Evolutionary conservation across 257 asterid genomes (phyloP).

Genomic region (Primulina huaijiensis): DNA sequence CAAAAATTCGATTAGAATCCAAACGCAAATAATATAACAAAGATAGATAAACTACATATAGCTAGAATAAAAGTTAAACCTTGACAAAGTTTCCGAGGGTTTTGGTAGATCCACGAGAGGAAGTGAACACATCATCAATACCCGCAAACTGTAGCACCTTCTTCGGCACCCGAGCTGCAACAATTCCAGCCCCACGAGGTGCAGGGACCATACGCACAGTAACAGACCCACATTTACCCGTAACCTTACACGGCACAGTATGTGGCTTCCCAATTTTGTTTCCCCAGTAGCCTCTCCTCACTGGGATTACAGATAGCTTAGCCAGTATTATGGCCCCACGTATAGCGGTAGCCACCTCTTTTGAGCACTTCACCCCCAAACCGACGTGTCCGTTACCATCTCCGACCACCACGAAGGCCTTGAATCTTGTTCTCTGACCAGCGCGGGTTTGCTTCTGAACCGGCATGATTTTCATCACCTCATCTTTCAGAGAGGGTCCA

Average conservation of each 20-base stretch:
- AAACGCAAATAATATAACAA: background rate
- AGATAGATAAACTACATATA: background rate
- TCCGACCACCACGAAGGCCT: constrained; percentile 61
- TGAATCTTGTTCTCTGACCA: constrained; percentile 61
- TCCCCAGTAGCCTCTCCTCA: constrained; percentile 71
- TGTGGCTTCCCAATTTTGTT: constrained; percentile 62
- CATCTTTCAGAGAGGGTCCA: constrained; percentile 51
- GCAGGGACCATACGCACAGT: constrained; percentile 66
- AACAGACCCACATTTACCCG: constrained; percentile 63
- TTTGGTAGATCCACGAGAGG: constrained; percentile 63
- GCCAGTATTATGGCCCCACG: constrained; percentile 57
- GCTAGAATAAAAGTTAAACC: constrained; percentile 24
- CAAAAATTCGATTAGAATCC: background rate
- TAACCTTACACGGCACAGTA: constrained; percentile 62
- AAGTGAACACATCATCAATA: constrained; percentile 55
- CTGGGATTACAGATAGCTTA: constrained; percentile 51
- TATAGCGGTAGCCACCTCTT: constrained; percentile 64
- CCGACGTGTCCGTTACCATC: constrained; percentile 64
- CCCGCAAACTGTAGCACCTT: constrained; percentile 67
- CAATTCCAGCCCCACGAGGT: constrained; percentile 60
- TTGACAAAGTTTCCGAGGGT: constrained; percentile 59
- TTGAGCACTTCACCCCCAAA: constrained; percentile 57
- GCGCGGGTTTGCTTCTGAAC: constrained; percentile 69
- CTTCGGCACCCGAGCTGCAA: constrained; percentile 61
- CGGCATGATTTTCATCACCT: constrained; percentile 65